These are phyloP conservation scores for Plasmopara viticola DNA, from an alignment of 352 stramenopile species.

Conservation along the genomic window DNA sequence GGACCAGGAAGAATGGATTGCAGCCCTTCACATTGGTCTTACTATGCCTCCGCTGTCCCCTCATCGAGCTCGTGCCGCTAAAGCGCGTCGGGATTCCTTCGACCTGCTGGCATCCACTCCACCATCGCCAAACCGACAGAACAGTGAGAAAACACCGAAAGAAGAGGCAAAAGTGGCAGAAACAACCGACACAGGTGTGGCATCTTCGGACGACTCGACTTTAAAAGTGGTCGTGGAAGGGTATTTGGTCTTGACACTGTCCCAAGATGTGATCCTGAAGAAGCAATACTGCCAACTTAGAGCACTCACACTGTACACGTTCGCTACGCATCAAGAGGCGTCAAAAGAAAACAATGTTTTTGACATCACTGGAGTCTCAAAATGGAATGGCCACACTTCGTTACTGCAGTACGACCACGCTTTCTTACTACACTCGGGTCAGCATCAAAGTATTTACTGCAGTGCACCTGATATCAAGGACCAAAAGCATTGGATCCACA, in stretches of 20 bases:
- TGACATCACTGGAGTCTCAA: slow-evolving; percentile 36
- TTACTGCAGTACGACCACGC: slow-evolving; percentile 67
- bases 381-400: slow-evolving; percentile 57
- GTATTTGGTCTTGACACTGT: slow-evolving; percentile 49
- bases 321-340: slow-evolving; percentile 32
- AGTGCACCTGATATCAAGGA: slow-evolving; percentile 55
- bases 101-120: slow-evolving; percentile 36
- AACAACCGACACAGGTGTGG: neutral
- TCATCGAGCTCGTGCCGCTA: slow-evolving; percentile 58
- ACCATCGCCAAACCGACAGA: slow-evolving; percentile 16
- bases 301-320: slow-evolving; percentile 39
- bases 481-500: slow-evolving; percentile 57
- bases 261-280: slow-evolving; percentile 35
- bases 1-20: slow-evolving; percentile 60
- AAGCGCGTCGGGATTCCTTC: slow-evolving; percentile 61
- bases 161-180: slow-evolving; percentile 1
- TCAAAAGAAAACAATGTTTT: slow-evolving; percentile 17
- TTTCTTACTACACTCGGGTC: slow-evolving; percentile 54
- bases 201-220: neutral
- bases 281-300: slow-evolving; percentile 56
- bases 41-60: slow-evolving; percentile 74
- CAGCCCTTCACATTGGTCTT: slow-evolving; percentile 59
- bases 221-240: slow-evolving; percentile 37
- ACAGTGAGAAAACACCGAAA: slow-evolving; percentile 6
- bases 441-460: slow-evolving; percentile 57